Evolutionary conservation across 768 basidiomycete species (phyloP).

Genomic region (Melanogaster broomeanus): DNA sequence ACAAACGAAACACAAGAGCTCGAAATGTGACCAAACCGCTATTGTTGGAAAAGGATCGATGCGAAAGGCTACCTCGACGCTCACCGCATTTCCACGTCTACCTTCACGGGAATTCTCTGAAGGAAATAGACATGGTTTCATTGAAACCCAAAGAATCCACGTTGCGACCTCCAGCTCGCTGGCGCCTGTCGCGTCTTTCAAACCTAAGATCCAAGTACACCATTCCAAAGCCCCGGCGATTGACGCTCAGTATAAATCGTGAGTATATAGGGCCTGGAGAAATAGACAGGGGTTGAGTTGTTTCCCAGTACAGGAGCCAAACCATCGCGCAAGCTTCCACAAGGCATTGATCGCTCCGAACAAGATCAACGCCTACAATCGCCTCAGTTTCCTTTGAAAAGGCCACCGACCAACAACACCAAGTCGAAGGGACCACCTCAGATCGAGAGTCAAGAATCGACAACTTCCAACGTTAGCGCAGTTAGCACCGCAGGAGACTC

Average conservation of each 20-base stretch:
- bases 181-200: not conserved
- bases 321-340: not conserved
- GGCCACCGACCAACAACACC: not conserved
- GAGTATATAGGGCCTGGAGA: conserved; percentile 2
- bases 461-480: conserved; percentile 3
- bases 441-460: conserved; percentile 1
- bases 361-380: not conserved
- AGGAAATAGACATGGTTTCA: not conserved
- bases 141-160: not conserved
- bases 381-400: not conserved
- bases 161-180: not conserved
- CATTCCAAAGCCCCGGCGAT: not conserved
- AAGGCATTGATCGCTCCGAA: not conserved
- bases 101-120: not conserved
- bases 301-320: conserved; percentile 3
- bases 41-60: not conserved
- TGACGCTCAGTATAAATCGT: not conserved
- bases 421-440: not conserved
- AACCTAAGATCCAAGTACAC: not conserved
- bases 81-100: not conserved
- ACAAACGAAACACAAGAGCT: not conserved
- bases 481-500: not conserved
- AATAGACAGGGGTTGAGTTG: not conserved
- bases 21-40: not conserved
- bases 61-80: not conserved